Evolutionary conservation across 192 early-diverging fungal species (phyloP).

Genomic region (Podila horticola): DNA sequence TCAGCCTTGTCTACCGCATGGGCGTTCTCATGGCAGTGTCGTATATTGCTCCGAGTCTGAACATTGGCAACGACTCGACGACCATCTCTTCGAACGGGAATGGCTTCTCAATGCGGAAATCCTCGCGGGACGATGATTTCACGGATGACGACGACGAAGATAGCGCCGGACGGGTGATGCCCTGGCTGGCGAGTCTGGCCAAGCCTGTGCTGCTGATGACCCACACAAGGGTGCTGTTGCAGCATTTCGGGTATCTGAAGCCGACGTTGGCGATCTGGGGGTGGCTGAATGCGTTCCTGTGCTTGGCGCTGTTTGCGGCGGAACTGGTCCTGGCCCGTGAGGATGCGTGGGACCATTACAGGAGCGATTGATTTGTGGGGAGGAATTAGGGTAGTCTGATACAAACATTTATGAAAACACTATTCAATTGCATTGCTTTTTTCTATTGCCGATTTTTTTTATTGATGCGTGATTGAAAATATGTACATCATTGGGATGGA

Average conservation of each 20-base stretch:
- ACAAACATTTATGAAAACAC: not conserved
- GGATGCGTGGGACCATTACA: constrained; percentile 43
- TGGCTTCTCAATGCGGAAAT: constrained; percentile 19
- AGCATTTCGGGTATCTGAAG: constrained; percentile 39
- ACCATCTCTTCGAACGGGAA: constrained; percentile 6
- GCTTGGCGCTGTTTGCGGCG: constrained; percentile 32
- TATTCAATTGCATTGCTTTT: not conserved
- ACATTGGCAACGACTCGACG: constrained; percentile 26
- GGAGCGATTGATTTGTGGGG: not conserved
- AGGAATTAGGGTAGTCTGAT: too few species aligned
- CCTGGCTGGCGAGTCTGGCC: constrained; percentile 32
- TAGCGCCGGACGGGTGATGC: constrained; percentile 6
- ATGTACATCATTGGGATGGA: too few species aligned
- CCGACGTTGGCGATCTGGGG: constrained; percentile 45
- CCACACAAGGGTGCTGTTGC: constrained; percentile 37
- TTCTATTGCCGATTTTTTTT: not conserved
- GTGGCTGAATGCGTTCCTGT: constrained; percentile 42
- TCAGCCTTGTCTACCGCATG: constrained; percentile 47
- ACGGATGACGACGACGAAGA: constrained; percentile 19
- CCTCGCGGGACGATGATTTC: constrained; percentile 7
- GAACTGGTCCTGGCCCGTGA: constrained; percentile 41
- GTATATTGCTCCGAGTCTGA: constrained; percentile 39
- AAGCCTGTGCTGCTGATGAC: constrained; percentile 49
- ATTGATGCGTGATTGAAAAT: too few species aligned
- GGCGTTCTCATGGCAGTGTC: constrained; percentile 40